phyloP scores from a whole-genome alignment of 352 stramenopile genomes.

The Globisporangium ultimum region DNA sequence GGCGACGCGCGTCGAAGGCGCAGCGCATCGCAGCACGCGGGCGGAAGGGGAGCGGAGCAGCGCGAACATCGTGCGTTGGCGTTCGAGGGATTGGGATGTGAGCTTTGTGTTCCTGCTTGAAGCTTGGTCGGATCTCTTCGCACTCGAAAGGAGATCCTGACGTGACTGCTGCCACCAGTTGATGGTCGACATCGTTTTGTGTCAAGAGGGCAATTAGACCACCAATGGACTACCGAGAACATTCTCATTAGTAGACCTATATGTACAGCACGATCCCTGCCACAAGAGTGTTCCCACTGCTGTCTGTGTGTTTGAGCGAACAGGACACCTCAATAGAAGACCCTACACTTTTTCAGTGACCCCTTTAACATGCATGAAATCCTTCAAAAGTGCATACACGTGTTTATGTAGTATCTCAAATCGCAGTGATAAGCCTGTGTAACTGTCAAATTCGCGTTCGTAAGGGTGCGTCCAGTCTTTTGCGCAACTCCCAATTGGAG shows the following conservation, averaged over 20 bases:
- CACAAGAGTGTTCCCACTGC: constrained; percentile 16
- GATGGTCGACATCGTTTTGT: not conserved
- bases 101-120: constrained; percentile 10
- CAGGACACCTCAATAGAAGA: constrained; percentile 5
- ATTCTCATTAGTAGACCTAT: not conserved
- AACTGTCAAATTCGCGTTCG: no score
- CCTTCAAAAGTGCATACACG: not conserved
- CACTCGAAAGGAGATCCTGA: constrained; percentile 22
- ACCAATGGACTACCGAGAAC: not conserved
- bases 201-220: not conserved
- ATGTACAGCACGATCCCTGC: not conserved
- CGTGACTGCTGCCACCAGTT: constrained; percentile 31
- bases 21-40: constrained; percentile 5
- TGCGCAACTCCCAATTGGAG: not conserved
- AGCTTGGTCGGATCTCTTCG: not conserved
- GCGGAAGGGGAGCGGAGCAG: constrained; percentile 6
- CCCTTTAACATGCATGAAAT: not conserved
- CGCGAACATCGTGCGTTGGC: constrained; percentile 10
- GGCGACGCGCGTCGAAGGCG: constrained; percentile 9
- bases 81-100: not conserved
- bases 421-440: no score
- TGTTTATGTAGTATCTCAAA: not conserved
- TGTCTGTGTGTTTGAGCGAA: constrained; percentile 20
- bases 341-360: not conserved
- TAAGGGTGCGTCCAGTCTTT: no score